Base-by-base conservation (phyloP, 345 rosid genomes). In the Microthlaspi erraticum region DNA sequence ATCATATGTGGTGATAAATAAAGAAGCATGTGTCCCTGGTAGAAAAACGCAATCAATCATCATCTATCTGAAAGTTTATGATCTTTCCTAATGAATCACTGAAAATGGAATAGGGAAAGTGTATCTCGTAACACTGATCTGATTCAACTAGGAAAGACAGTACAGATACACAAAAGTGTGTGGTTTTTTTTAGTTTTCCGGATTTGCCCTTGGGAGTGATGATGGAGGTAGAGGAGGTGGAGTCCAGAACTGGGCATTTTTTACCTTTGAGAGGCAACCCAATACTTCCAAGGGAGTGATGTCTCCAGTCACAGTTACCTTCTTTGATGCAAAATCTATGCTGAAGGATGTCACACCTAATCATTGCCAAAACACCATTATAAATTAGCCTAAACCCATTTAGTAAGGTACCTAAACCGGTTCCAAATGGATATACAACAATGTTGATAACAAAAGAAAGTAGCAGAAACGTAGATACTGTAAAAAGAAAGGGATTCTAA, bases 311-410 rank as follows among this genome's bases (percentile, higher is more conserved):
- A 92, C 92, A 8, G 90, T 91, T 45, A 91, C 92, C 77, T 80
- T 84, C 85, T 89, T 83, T 66, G 82, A 74, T 66, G 87, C 92
- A 26, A 92, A 78, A 63, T 92, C 94, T 79, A 92, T 83, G 64
- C 83, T 86, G 84, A 84, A 92, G 12, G 98, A 89, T 62, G 92
- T 89, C 20, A 92, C 98, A 53, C 96, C 98, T 92, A 78, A 60
- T 38, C 54, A 19, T 70, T 20, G 11, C 67, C 46, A 52, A 63
- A 29, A 45, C 29, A 41, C 5, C 37, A 48, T 55, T 37, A 12
- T 38, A 19, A 64, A 64, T 37, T 57, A 73, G 43, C 65, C 56
- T 55, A 10, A 16, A 54, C 33, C 11, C 39, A 53, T 33, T 43
- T 6, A 51, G 32, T 48, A 59, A 45, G 29, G 4, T 43, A 42